phyloP scores from a whole-genome alignment of 768 basidiomycete species.

The Cytidiella melzeri region DNA sequence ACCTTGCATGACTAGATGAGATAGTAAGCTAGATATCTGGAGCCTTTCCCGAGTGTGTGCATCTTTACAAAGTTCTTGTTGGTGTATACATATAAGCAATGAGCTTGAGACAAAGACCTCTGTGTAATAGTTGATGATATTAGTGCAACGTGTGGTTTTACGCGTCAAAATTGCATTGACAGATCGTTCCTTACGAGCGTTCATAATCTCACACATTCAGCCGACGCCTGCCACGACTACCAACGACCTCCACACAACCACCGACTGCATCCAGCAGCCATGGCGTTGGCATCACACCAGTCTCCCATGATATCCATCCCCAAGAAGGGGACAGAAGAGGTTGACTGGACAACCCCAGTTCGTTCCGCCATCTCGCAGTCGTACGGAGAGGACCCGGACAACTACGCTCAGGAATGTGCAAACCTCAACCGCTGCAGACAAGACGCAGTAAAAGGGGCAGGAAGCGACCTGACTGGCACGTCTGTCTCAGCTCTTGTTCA shows the following conservation, averaged over 20 bases:
- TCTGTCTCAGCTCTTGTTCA: conserved; percentile 2
- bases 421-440: conserved; percentile 87
- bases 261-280: too few relatives aligned
- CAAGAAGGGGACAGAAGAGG: conserved; percentile 91
- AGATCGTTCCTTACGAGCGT: not conserved
- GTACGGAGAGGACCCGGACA: conserved; percentile 90
- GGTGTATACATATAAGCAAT: too few relatives aligned
- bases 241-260: too few relatives aligned
- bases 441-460: conserved; percentile 94
- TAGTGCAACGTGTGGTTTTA: too few relatives aligned
- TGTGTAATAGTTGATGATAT: too few relatives aligned
- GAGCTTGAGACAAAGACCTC: too few relatives aligned
- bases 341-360: conserved; percentile 92
- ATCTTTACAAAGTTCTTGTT: too few relatives aligned
- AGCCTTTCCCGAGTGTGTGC: too few relatives aligned
- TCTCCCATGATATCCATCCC: conserved; percentile 91
- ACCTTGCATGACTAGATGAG: too few relatives aligned
- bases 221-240: not conserved
- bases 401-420: conserved; percentile 79
- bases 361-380: conserved; percentile 81
- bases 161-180: too few relatives aligned
- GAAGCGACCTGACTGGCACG: conserved; percentile 90
- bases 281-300: conserved; percentile 35
- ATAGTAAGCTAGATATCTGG: too few relatives aligned
- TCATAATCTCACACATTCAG: not conserved